Evolutionary conservation across 257 asterid species (phyloP).

Genomic region (Nicotiana obtusifolia): DNA sequence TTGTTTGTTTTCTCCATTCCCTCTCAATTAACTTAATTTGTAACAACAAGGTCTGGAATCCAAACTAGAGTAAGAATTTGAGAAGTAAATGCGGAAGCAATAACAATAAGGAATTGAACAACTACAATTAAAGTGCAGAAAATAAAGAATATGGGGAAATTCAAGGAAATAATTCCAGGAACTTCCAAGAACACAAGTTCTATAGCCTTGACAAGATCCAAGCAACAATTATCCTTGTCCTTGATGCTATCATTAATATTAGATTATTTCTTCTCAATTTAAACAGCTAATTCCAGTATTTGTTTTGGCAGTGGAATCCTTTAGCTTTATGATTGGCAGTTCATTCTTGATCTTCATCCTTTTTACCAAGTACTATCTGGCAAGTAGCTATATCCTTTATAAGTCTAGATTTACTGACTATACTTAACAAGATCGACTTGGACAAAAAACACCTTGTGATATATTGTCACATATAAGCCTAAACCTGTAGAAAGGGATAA

Average conservation of each 20-base stretch:
- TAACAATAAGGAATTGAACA: too few species aligned
- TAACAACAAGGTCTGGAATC: too few species aligned
- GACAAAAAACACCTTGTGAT: background rate
- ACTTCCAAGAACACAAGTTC: too few species aligned
- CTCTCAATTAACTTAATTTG: background rate
- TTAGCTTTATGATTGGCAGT: conserved; percentile 32
- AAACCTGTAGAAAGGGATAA: background rate
- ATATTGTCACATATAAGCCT: background rate
- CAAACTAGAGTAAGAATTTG: too few species aligned
- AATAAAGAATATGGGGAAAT: too few species aligned
- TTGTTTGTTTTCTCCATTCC: background rate
- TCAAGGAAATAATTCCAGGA: too few species aligned
- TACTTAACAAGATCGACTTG: background rate
- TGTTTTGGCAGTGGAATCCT: conserved; percentile 29
- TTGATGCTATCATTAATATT: too few species aligned
- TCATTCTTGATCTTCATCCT: conserved; percentile 36
- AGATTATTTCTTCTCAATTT: too few species aligned
- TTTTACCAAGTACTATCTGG: conserved; percentile 24
- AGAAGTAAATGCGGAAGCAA: too few species aligned
- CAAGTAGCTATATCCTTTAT: conserved; percentile 15
- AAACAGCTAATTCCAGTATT: background rate
- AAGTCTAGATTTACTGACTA: background rate
- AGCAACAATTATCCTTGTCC: too few species aligned
- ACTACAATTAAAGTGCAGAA: too few species aligned
- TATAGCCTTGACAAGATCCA: too few species aligned